phyloP scores from a whole-genome alignment of 176 grass and related monocot genomes.

The Chrysopogon serrulatus region DNA sequence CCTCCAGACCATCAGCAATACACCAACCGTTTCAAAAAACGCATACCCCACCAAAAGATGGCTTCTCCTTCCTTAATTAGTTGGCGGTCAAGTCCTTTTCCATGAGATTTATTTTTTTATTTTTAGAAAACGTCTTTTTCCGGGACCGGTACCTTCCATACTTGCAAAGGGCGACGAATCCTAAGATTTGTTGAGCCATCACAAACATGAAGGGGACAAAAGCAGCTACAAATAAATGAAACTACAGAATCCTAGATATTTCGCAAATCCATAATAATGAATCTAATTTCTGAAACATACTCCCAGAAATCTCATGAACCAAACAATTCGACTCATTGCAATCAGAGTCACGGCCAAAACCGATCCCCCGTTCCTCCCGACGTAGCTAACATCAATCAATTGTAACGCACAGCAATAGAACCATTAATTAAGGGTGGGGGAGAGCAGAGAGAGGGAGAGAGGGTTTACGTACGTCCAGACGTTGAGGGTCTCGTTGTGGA shows the following conservation, averaged over 20 bases:
- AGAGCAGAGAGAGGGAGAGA: neutral
- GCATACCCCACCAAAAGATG: neutral
- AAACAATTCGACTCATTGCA: too few species aligned
- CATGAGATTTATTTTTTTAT: neutral
- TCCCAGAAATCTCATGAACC: too few species aligned
- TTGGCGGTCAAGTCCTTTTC: conserved; percentile 6
- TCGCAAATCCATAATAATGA: neutral
- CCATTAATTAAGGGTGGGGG: too few species aligned
- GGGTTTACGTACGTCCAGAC: conserved; percentile 68
- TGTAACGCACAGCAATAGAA: neutral
- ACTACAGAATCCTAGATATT: neutral
- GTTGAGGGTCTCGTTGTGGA: conserved; percentile 97
- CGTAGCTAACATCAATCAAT: neutral
- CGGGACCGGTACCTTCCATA: neutral
- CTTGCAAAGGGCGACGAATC: neutral
- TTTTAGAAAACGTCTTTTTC: neutral
- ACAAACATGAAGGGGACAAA: neutral
- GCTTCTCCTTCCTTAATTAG: conserved; percentile 24
- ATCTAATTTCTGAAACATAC: too few species aligned
- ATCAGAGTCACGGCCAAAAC: too few species aligned
- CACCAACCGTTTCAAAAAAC: neutral
- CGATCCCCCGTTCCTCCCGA: neutral
- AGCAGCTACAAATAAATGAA: neutral
- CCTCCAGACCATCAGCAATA: neutral
- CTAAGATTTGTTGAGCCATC: neutral